A percentile compares a stretch with the other conserved stretches of the same genome.
phyloP scores from a whole-genome alignment of 2,329 filamentous ascomycete genomes.

The Apiospora marii region DNA sequence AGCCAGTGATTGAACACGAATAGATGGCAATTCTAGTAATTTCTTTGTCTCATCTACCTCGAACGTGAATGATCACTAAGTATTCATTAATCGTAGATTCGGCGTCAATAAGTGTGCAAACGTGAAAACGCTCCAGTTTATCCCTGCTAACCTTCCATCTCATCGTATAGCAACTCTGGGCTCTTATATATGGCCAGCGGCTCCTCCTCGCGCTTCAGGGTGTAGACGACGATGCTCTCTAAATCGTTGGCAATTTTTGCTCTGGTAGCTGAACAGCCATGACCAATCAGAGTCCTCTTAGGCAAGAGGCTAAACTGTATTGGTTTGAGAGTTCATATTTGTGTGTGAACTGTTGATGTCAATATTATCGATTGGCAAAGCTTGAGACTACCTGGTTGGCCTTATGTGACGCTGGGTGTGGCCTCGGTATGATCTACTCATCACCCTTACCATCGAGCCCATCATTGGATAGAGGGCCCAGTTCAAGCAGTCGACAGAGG shows the following conservation, averaged over 20 bases:
- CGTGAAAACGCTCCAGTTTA: not conserved
- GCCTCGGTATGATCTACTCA: too few relatives aligned
- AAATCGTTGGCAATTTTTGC: not conserved
- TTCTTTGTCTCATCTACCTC: not conserved
- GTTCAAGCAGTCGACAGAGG: too few relatives aligned
- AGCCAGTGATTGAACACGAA: not conserved
- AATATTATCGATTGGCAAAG: too few relatives aligned
- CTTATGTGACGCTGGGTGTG: too few relatives aligned
- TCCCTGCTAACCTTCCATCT: not conserved
- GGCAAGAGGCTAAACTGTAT: too few relatives aligned
- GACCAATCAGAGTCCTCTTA: not conserved
- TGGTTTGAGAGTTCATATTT: too few relatives aligned
- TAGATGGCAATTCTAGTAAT: not conserved
- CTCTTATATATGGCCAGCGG: not conserved
- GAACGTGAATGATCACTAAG: not conserved
- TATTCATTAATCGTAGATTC: too few relatives aligned
- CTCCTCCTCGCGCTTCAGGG: not conserved
- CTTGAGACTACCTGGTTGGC: too few relatives aligned
- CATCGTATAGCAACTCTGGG: not conserved
- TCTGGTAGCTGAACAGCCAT: not conserved
- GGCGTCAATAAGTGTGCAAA: not conserved
- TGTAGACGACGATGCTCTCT: not conserved
- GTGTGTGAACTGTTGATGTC: too few relatives aligned
- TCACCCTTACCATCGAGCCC: too few relatives aligned
- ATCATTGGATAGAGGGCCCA: too few relatives aligned